A percentile compares a stretch with the other conserved stretches of the same genome.
Evolutionary conservation across 2,329 filamentous ascomycete genomes (phyloP).

Genomic region (Aciculosporium take): DNA sequence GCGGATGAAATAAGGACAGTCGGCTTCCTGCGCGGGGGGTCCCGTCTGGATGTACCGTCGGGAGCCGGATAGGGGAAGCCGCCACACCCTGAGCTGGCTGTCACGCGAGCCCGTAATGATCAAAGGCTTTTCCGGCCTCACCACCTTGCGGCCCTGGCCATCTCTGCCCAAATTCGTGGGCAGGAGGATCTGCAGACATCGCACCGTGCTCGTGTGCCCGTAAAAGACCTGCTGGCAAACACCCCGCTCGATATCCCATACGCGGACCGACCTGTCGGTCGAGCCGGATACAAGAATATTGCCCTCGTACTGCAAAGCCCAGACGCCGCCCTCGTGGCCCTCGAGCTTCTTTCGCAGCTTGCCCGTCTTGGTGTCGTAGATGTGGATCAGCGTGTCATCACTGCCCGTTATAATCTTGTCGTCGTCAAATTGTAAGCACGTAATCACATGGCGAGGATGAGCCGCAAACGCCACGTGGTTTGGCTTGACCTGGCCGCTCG

Average conservation of each 20-base stretch:
- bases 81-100: slow-evolving; percentile 88
- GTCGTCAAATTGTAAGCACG: slow-evolving; percentile 91
- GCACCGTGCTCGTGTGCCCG: slow-evolving; percentile 92
- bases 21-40: slow-evolving; percentile 56
- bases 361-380: slow-evolving; percentile 94
- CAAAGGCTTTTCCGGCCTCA: slow-evolving; percentile 86
- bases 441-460: slow-evolving; percentile 91
- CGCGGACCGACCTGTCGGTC: slow-evolving; percentile 93
- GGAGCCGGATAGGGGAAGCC: slow-evolving; percentile 68
- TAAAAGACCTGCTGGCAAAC: slow-evolving; percentile 92
- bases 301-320: slow-evolving; percentile 92
- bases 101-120: slow-evolving; percentile 97
- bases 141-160: slow-evolving; percentile 57
- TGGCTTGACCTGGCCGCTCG: slow-evolving; percentile 68
- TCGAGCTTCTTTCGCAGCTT: slow-evolving; percentile 69
- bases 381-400: slow-evolving; percentile 93
- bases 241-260: slow-evolving; percentile 94
- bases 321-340: slow-evolving; percentile 93
- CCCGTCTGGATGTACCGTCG: slow-evolving; percentile 66
- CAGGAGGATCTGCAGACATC: slow-evolving; percentile 88
- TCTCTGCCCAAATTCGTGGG: slow-evolving; percentile 63
- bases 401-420: slow-evolving; percentile 97
- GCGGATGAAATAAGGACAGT: slow-evolving; percentile 91
- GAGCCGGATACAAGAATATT: slow-evolving; percentile 92
- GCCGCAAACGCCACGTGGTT: slow-evolving; percentile 92